phyloP scores from a whole-genome alignment of 768 basidiomycete genomes.

The Strobilomyces confusus region DNA sequence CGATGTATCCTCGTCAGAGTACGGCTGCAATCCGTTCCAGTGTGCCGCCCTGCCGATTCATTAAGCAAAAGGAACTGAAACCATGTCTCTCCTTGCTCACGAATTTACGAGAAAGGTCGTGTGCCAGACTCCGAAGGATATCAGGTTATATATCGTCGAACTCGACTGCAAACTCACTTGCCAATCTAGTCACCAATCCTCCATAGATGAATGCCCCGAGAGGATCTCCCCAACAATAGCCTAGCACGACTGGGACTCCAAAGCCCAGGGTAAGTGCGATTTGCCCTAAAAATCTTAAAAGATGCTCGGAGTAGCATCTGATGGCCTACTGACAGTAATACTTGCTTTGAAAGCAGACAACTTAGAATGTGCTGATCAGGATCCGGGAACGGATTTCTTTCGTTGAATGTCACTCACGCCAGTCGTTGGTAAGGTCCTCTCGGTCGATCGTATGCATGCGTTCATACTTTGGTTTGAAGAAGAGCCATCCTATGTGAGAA shows the following conservation, averaged over 20 bases:
- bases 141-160: not conserved
- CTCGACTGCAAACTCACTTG: slow-evolving; percentile 4
- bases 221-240: slow-evolving; percentile 9
- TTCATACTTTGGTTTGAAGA: slow-evolving; percentile 11
- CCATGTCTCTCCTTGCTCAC: not conserved
- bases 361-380: not conserved
- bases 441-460: slow-evolving; percentile 4
- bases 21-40: slow-evolving; percentile 10
- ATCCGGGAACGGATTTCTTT: not conserved
- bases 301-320: not conserved
- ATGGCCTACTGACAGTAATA: slow-evolving; percentile 6
- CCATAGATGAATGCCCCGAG: slow-evolving; percentile 10
- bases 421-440: slow-evolving; percentile 4
- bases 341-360: slow-evolving; percentile 10
- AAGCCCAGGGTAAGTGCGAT: slow-evolving; percentile 7
- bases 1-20: slow-evolving; percentile 13
- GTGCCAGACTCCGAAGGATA: slow-evolving; percentile 5
- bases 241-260: not conserved
- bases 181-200: slow-evolving; percentile 6
- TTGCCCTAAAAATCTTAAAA: slow-evolving; percentile 4
- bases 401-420: slow-evolving; percentile 5
- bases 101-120: slow-evolving; percentile 9
- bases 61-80: not conserved
- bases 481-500: slow-evolving; percentile 12
- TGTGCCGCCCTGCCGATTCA: slow-evolving; percentile 3